Evolutionary conservation across 306 rosid genomes (phyloP), one percentile per base, ranked within the genome.

Genomic region (Vigna trinervia): DNA sequence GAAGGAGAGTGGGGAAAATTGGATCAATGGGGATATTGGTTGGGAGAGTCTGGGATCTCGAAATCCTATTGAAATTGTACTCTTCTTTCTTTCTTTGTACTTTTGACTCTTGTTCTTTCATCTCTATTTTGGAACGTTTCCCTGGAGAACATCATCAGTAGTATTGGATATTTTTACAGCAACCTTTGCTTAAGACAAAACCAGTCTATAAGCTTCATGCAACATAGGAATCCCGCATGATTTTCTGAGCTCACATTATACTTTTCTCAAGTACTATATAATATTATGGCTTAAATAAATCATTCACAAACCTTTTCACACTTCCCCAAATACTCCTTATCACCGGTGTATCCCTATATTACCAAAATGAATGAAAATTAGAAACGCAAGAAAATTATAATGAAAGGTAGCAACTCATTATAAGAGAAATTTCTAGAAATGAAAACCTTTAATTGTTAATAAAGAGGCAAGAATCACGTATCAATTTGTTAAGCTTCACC

Each of bases 301-400:
- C 54, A 81, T 75, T 74, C 47, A 54, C 85, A 56, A 65, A 95
- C 98, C 98, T 90, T 92, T 87, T 95, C 97, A 58, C 98, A 95
- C 86, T 86, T 95, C 41, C 98, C 97, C 71, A 95, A 87, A 46
- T 38, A 85, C 65, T 92, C 97, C 91, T 73, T 89, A 86, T 95
- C 95, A 4, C 97, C 97, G 11, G 90, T 82, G 83, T 90, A 95
- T 56, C 87, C 94, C 97, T 95, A 78, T 74, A 77, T 76, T 64
- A 83, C 65, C 84, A 67, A 41, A 41, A 77, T 45, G 70, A 75
- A 83, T 57, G 45, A 81, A 74, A 60, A 84, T 74, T 77, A 60
- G 82, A 67, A 61, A 32, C 72, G 46, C 19, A 51, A 61, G 59
- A 48, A 67, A 5, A 81, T 34, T 23, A 56, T 10, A 61, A 51